Conservation (phyloP, 176 grass and related monocot species). For the Puya raimondii region DNA sequence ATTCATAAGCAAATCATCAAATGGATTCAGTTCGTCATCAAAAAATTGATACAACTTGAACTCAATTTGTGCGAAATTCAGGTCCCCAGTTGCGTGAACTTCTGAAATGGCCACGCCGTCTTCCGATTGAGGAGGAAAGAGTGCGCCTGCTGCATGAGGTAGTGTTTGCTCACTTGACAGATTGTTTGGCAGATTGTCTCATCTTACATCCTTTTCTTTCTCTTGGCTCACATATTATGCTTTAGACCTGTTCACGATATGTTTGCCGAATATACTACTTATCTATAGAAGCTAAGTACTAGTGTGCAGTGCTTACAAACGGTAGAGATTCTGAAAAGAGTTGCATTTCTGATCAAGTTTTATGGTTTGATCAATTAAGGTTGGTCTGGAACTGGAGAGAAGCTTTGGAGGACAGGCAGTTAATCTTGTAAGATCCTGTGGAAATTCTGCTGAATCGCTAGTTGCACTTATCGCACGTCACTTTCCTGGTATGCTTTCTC, state of each 20-base stretch:
- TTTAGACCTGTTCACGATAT: too few relatives aligned
- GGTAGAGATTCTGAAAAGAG: background rate
- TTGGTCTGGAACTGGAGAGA: slow-evolving; percentile 70
- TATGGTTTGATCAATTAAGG: slow-evolving; percentile 31
- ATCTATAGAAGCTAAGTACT: background rate
- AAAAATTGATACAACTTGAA: background rate
- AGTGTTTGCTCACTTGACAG: slow-evolving; percentile 5
- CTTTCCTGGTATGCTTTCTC: slow-evolving; percentile 60
- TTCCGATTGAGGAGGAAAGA: slow-evolving; percentile 91
- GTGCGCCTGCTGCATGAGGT: slow-evolving; percentile 84
- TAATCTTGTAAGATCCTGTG: slow-evolving; percentile 74
- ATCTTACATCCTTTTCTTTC: background rate
- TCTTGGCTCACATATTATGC: background rate
- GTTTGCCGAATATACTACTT: too few relatives aligned
- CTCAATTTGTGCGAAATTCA: slow-evolving; percentile 31
- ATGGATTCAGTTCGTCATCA: background rate
- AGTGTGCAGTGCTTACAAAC: background rate
- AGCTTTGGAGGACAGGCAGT: slow-evolving; percentile 65
- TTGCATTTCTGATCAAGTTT: slow-evolving; percentile 7
- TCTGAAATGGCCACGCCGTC: slow-evolving; percentile 74
- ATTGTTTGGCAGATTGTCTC: background rate
- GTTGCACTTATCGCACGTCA: slow-evolving; percentile 66
- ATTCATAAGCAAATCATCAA: slow-evolving; percentile 2
- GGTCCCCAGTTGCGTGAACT: slow-evolving; percentile 60
- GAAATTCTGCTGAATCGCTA: slow-evolving; percentile 68